Base-by-base conservation (phyloP, 805 yeast genomes). In the Pachysolen tannophilus region DNA sequence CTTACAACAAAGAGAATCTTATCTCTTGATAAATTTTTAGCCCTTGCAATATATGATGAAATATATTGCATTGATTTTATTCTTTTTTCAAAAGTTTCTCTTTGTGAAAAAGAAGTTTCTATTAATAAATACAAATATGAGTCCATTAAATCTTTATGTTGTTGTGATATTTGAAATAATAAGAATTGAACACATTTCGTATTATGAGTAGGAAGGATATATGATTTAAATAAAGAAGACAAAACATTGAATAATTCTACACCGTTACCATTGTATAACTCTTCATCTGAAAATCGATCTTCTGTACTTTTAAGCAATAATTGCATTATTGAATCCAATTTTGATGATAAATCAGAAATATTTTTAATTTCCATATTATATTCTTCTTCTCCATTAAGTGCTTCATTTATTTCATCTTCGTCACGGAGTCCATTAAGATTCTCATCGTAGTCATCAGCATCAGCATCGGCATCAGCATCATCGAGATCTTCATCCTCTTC, bases 61-160 rank as follows among this genome's bases (percentile, higher is more conserved):
- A 90, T 68, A 53, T 92, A 90, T 57, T 92, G 97, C 71, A 88
- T 72, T 3, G 96, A 82, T 61, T 88, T 88, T 44, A 86, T 75
- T 46, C 94, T 72, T 44, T 77, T 80, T 37, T 84, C 90, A 25
- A 77, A 61, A 18, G 76, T 70, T 53, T 82, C 87, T 29, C 65
- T 63, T 8, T 78, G 69, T 34, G 78, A 72, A 53, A 92, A 80
- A 3, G 94, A 85, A 26, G 82, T 72, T 50, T 90, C 97, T 29
- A 90, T 77, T 44, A 92, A 64, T 27, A 82, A 65, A 2, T 83
- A 94, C 46, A 90, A 58, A 52, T 75, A 90, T 9, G 94, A 81
- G 46, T 90, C 97, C 52, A 84, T 74, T 39, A 90, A 65, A 49
- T 84, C 94, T 4, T 80, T 75, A 48, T 83, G 84, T 39, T 77